Evolutionary conservation across 179 eudicot genomes (phyloP).

Genomic region (Camellia oleifera): DNA sequence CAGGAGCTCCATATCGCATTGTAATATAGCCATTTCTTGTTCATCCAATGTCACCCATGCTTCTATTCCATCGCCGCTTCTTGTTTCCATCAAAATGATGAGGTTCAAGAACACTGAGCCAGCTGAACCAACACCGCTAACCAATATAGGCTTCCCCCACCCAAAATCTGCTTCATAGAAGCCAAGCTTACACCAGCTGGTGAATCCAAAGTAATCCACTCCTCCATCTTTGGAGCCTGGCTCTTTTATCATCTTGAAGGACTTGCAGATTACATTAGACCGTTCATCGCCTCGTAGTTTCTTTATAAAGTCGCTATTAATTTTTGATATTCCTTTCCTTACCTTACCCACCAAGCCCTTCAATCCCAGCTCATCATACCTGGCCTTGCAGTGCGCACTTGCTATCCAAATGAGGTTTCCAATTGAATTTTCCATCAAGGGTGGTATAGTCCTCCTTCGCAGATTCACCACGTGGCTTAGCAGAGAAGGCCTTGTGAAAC

Average conservation of each 20-base stretch:
- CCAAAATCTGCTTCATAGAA: slow-evolving; percentile 50
- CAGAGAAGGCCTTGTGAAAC: slow-evolving; percentile 30
- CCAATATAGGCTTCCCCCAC: slow-evolving; percentile 56
- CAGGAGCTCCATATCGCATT: slow-evolving; percentile 27
- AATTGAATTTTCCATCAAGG: slow-evolving; percentile 28
- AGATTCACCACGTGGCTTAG: slow-evolving; percentile 40
- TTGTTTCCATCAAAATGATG: slow-evolving; percentile 37
- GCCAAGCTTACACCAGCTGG: slow-evolving; percentile 48
- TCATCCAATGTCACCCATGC: slow-evolving; percentile 57
- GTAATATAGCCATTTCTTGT: slow-evolving; percentile 32
- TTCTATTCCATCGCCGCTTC: slow-evolving; percentile 44
- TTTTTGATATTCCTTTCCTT: slow-evolving; percentile 23
- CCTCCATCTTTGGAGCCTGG: slow-evolving; percentile 17
- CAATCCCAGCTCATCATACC: slow-evolving; percentile 4
- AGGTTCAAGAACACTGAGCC: slow-evolving; percentile 35
- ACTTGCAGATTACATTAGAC: slow-evolving; percentile 12
- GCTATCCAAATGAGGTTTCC: slow-evolving; percentile 52
- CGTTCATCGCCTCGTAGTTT: slow-evolving; percentile 26
- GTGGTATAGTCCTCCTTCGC: slow-evolving; percentile 27
- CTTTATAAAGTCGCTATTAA: slow-evolving; percentile 36
- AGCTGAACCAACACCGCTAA: slow-evolving; percentile 29
- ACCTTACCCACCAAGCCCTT: slow-evolving; percentile 21
- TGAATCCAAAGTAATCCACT: slow-evolving; percentile 32
- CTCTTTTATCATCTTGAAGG: slow-evolving; percentile 25
- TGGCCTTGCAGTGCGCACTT: slow-evolving; percentile 18